Percentiles rank a stretch among this genome's conserved stretches.
Conservation (phyloP, 768 basidiomycete species). For the Symmetrospora coprosmae region DNA sequence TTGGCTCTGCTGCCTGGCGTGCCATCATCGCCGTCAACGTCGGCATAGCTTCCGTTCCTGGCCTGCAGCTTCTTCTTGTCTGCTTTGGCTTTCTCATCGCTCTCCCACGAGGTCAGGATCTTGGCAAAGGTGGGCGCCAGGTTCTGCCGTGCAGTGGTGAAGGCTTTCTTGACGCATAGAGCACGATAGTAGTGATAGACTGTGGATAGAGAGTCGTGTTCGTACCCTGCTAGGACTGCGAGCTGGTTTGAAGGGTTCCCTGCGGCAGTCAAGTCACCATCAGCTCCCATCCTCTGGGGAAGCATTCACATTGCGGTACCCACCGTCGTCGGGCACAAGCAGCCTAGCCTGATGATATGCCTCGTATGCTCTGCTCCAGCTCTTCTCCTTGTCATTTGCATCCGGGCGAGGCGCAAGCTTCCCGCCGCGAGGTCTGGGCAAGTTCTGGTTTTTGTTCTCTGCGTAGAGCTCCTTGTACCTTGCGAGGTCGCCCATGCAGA, state of each 20-base stretch:
- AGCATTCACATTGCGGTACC: constrained; percentile 12
- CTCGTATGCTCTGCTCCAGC: constrained; percentile 58
- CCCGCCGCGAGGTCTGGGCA: constrained; percentile 17
- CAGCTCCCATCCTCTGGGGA: too few species aligned
- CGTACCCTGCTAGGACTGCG: constrained; percentile 76
- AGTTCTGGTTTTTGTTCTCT: constrained; percentile 34
- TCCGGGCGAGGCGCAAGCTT: constrained; percentile 30
- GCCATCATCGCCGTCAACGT: constrained; percentile 8
- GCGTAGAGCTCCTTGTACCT: constrained; percentile 78
- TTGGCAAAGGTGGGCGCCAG: constrained; percentile 57
- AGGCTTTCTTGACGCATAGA: constrained; percentile 69
- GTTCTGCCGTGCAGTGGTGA: constrained; percentile 76
- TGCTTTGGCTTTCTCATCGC: background rate
- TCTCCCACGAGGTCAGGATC: constrained; percentile 46
- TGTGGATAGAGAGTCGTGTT: constrained; percentile 64
- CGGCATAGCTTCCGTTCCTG: constrained; percentile 35
- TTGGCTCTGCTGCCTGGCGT: too few species aligned
- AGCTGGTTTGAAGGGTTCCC: constrained; percentile 85
- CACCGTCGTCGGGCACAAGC: constrained; percentile 72
- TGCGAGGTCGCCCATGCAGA: constrained; percentile 86
- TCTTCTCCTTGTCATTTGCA: constrained; percentile 35
- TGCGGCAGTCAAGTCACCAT: background rate
- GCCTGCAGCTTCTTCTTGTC: background rate
- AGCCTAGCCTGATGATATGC: constrained; percentile 75
- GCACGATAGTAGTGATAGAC: constrained; percentile 81